Conservation (phyloP, 176 grass and related monocot genomes). For the Typha latifolia region DNA sequence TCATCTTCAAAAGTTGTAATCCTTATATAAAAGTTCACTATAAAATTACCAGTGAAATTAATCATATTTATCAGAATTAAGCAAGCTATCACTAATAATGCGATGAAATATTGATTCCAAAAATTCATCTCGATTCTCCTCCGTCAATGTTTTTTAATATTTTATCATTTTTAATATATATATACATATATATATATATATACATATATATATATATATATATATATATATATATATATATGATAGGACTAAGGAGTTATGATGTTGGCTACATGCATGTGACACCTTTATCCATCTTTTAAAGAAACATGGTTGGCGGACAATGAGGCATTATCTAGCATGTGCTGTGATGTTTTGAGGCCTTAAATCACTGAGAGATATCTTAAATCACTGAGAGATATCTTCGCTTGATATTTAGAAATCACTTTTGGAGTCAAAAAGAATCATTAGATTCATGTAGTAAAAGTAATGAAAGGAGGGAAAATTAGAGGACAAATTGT, state of each 20-base stretch:
- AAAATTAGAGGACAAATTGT: not conserved
- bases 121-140: too few relatives aligned
- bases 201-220: not conserved
- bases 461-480: not conserved
- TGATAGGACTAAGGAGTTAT: too few relatives aligned
- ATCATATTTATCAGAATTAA: too few relatives aligned
- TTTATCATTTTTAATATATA: not conserved
- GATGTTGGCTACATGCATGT: not conserved
- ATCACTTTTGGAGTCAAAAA: not conserved
- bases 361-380: not conserved
- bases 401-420: not conserved
- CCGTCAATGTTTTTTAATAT: not conserved
- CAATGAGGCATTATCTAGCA: constrained; percentile 2
- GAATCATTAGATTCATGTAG: not conserved
- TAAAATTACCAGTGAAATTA: too few relatives aligned
- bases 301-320: not conserved
- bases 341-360: not conserved
- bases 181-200: not conserved
- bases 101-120: too few relatives aligned
- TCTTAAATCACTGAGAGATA: not conserved
- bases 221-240: not conserved
- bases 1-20: too few relatives aligned
- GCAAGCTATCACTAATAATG: too few relatives aligned
- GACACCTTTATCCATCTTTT: not conserved
- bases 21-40: too few relatives aligned